These are phyloP conservation scores for Nymphaea thermarum DNA, from an alignment of 164 flowering plant genomes.

Conservation along the genomic window DNA sequence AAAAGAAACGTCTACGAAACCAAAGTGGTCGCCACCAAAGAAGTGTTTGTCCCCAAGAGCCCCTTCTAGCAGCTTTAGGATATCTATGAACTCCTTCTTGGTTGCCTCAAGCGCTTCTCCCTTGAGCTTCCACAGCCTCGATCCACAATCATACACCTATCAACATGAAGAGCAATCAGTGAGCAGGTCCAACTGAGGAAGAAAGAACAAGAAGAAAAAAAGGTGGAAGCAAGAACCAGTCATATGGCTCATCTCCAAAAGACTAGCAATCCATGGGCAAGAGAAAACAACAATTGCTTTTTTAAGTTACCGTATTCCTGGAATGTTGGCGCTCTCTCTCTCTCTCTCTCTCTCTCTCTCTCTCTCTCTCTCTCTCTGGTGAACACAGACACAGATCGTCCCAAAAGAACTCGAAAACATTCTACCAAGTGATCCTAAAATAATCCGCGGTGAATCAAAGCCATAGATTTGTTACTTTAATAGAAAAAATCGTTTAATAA, in stretches of 20 bases:
- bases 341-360: too few relatives aligned
- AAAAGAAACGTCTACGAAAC: constrained; percentile 8
- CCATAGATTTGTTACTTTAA: too few relatives aligned
- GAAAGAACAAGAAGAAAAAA: neutral
- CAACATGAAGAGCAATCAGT: neutral
- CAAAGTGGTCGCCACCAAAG: constrained; percentile 11
- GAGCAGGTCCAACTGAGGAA: neutral
- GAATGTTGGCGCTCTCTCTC: too few relatives aligned
- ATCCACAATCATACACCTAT: neutral
- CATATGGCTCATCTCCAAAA: neutral
- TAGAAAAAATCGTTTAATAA: too few relatives aligned
- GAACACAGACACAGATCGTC: too few relatives aligned
- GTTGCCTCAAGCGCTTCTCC: constrained; percentile 10
- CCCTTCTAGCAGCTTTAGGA: constrained; percentile 11
- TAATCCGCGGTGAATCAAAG: too few relatives aligned
- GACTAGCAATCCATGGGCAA: neutral
- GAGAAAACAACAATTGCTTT: neutral
- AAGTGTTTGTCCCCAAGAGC: constrained; percentile 10
- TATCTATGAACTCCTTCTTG: constrained; percentile 7
- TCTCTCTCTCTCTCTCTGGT: too few relatives aligned
- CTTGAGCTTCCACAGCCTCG: constrained; percentile 5
- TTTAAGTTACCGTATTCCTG: neutral
- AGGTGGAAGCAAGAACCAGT: neutral
- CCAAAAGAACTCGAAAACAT: too few relatives aligned
- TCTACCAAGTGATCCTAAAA: too few relatives aligned